Evolutionary conservation across 2,329 filamentous ascomycete species (phyloP), one percentile per base, ranked within the genome.

Genomic region (Plectosphaerella plurivora): DNA sequence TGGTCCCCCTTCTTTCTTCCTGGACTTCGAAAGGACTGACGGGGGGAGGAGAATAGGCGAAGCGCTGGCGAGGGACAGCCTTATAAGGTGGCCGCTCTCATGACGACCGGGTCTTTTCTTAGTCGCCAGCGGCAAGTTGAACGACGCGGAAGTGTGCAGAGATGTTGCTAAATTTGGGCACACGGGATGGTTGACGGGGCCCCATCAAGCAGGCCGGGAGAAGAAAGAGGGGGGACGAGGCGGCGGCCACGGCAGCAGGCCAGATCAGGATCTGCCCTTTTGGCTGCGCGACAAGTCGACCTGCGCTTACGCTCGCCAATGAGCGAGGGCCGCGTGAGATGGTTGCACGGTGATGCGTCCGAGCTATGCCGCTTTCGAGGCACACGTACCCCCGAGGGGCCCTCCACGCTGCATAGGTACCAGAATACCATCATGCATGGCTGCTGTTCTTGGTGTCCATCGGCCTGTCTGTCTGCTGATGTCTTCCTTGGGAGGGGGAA

Each of bases 21-120:
- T 66, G 65, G 66, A 67, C 70, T 71, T 72, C 65, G 68, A 70
- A 64, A 66, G 61, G 60, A 62, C 57, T 65, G 61, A 63, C 66
- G 67, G 61, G 63, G 68, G 69, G 68, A 63, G 70, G 70, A 73
- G 69, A 69, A 67, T 63, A 55, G 63, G 53, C 57, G 63, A 60
- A 10, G 60, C 65, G 63, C 68, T 71, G 71, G 69, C 73, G 68
- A 71, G 69, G 69, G 70, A 74, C 75, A 75, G 76, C 70, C 78
- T 82, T 82, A 82, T 82, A 82, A 79, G 72, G 68, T 75, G 72
- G 75, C 70, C 73, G 70, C 65, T 63, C 65, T 65, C 63, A 63
- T 66, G 61, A 66, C 61, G 72, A 61, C 73, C 74, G 62, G 18
- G 36, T 53, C 51, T 45, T 49, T 35, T 51, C 46, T 54, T 49